These are phyloP conservation scores for Ceratobasidium sp. DNA, from an alignment of 1,284 basidiomycete species.

Conservation along the genomic window DNA sequence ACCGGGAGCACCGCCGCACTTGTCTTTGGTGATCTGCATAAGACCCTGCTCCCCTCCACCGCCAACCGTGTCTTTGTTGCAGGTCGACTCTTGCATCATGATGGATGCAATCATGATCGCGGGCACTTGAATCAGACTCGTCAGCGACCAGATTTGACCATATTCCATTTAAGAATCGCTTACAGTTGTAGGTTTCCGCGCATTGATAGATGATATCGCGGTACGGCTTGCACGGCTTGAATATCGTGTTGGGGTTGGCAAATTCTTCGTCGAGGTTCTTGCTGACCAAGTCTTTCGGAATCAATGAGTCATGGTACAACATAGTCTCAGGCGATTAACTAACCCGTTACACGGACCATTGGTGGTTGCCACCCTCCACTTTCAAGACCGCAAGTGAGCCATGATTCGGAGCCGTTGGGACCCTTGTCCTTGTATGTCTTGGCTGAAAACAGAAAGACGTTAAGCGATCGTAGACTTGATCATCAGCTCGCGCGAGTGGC, in stretches of 20 bases:
- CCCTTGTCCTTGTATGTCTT: conserved; percentile 59
- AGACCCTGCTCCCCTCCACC: conserved; percentile 80
- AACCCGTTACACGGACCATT: conserved; percentile 55
- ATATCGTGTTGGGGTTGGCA: conserved; percentile 60
- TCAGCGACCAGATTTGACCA: background rate
- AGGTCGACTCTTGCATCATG: conserved; percentile 82
- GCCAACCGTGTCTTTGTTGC: conserved; percentile 73
- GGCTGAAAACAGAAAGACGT: conserved; percentile 50
- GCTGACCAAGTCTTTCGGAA: conserved; percentile 57
- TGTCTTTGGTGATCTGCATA: conserved; percentile 87
- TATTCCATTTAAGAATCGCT: background rate
- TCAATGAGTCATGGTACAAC: conserved; percentile 65
- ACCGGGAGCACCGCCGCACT: conserved; percentile 71
- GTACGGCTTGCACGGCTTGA: conserved; percentile 66
- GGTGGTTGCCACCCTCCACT: conserved; percentile 66
- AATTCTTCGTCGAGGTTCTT: conserved; percentile 62
- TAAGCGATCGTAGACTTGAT: background rate
- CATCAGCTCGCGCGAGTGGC: too few species aligned
- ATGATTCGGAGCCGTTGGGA: conserved; percentile 78
- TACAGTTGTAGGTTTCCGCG: conserved; percentile 57
- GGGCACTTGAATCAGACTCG: conserved; percentile 60
- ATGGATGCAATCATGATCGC: conserved; percentile 82
- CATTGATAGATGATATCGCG: conserved; percentile 69
- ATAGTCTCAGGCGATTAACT: conserved; percentile 49
- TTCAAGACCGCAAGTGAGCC: conserved; percentile 79